phyloP scores from a whole-genome alignment of 176 grass and related monocot genomes.

The Carex scoparia region DNA sequence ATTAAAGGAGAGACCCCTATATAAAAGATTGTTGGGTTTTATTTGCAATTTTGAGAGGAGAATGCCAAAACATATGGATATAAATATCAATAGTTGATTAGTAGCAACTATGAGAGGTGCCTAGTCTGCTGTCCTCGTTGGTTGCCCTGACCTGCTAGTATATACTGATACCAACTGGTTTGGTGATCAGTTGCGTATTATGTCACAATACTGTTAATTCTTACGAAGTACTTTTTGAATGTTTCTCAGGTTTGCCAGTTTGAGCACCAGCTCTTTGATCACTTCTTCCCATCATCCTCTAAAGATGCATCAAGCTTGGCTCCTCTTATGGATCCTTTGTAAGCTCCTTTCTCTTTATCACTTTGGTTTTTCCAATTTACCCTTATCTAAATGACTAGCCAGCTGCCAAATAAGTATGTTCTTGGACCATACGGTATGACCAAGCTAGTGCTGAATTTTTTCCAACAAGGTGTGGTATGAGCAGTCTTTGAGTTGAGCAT shows the following conservation, averaged over 20 bases:
- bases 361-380: neutral
- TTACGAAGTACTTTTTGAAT: slow-evolving; percentile 38
- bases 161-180: neutral
- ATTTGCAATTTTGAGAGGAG: neutral
- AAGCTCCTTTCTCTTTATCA: slow-evolving; percentile 34
- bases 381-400: neutral
- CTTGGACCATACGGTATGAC: neutral
- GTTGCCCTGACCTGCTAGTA: neutral
- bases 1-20: neutral
- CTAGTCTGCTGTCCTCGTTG: neutral
- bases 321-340: slow-evolving; percentile 92
- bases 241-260: slow-evolving; percentile 84
- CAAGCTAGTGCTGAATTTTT: neutral
- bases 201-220: neutral
- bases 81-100: neutral
- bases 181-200: neutral
- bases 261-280: slow-evolving; percentile 98
- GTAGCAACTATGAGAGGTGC: neutral
- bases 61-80: neutral
- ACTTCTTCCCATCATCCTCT: slow-evolving; percentile 90
- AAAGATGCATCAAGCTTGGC: slow-evolving; percentile 74
- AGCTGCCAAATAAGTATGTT: neutral
- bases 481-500: neutral
- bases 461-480: neutral
- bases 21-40: neutral